Conservation (phyloP, 352 stramenopile species). For the Globisporangium parvum region DNA sequence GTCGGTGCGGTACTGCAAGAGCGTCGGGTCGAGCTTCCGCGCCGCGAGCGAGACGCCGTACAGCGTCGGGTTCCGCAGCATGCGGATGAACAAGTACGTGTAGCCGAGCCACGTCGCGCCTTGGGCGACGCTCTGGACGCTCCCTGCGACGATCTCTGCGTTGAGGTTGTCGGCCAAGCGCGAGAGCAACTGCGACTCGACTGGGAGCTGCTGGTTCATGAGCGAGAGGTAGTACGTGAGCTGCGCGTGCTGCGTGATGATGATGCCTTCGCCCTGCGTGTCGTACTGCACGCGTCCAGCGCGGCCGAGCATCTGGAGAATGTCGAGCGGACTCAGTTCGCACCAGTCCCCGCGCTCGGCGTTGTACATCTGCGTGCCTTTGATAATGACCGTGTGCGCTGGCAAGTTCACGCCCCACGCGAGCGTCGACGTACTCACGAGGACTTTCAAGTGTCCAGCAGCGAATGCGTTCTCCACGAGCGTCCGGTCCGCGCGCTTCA, state of each 20-base stretch:
- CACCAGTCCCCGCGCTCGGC: constrained; percentile 97
- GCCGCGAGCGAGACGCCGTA: constrained; percentile 93
- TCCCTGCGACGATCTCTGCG: constrained; percentile 97
- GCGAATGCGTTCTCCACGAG: constrained; percentile 99
- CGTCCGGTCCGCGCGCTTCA: constrained; percentile 95
- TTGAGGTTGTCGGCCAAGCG: constrained; percentile 98
- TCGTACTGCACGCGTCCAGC: constrained; percentile 98
- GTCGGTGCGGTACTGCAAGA: constrained; percentile 95
- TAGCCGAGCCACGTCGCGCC: constrained; percentile 98
- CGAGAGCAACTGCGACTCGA: constrained; percentile 98
- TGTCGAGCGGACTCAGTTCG: constrained; percentile 97
- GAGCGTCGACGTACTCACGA: constrained; percentile 98
- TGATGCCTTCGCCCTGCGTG: constrained; percentile 97
- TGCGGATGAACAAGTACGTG: constrained; percentile 99
- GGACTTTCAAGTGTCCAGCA: constrained; percentile 94
- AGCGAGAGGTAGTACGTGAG: constrained; percentile 99
- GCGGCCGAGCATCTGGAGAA: constrained; percentile 99
- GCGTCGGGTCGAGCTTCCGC: constrained; percentile 87
- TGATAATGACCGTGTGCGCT: constrained; percentile 99
- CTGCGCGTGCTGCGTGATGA: constrained; percentile 98
- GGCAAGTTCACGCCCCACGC: constrained; percentile 99
- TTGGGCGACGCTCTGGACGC: constrained; percentile 92
- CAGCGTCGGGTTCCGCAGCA: constrained; percentile 95
- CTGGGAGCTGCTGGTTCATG: constrained; percentile 99
- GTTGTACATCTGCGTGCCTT: constrained; percentile 99